phyloP scores from a whole-genome alignment of 2,329 filamentous ascomycete genomes.

The Saccharata proteae region DNA sequence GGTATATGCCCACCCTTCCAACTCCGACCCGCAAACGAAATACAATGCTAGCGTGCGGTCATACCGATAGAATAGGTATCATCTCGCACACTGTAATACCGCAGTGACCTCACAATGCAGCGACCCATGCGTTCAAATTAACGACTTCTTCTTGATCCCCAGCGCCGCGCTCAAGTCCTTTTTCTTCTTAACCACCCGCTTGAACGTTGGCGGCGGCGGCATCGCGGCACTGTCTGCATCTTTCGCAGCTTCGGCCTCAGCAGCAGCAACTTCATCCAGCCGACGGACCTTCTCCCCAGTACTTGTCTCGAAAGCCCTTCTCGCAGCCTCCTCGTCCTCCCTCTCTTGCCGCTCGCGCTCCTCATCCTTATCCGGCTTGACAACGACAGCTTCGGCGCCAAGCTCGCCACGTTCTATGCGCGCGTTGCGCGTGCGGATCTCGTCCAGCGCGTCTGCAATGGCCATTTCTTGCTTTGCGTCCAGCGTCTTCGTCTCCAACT shows the following conservation, averaged over 20 bases:
- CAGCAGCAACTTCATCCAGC: conserved; percentile 12
- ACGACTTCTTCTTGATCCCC: conserved; percentile 72
- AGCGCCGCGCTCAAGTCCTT: conserved; percentile 64
- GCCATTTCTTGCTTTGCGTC: conserved; percentile 95
- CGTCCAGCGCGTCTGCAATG: conserved; percentile 87
- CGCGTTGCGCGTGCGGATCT: conserved; percentile 86
- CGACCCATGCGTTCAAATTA: no score
- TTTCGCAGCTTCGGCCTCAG: conserved; percentile 18
- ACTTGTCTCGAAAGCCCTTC: conserved; percentile 53
- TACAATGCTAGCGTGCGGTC: no score
- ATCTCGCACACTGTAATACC: no score
- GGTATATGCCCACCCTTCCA: no score
- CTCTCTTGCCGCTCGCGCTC: conserved; percentile 56
- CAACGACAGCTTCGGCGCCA: conserved; percentile 46
- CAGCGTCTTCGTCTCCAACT: conserved; percentile 83
- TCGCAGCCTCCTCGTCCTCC: conserved; percentile 75
- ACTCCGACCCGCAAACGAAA: no score
- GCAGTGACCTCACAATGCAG: no score
- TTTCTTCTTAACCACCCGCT: conserved; percentile 72
- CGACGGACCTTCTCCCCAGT: conserved; percentile 10
- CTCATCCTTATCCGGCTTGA: conserved; percentile 37
- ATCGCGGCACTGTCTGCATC: conserved; percentile 16
- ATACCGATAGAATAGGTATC: no score
- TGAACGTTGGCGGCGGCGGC: conserved; percentile 53
- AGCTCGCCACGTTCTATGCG: conserved; percentile 65